phyloP scores from a whole-genome alignment of 2,329 filamentous ascomycete species.

The Capronia coronata region DNA sequence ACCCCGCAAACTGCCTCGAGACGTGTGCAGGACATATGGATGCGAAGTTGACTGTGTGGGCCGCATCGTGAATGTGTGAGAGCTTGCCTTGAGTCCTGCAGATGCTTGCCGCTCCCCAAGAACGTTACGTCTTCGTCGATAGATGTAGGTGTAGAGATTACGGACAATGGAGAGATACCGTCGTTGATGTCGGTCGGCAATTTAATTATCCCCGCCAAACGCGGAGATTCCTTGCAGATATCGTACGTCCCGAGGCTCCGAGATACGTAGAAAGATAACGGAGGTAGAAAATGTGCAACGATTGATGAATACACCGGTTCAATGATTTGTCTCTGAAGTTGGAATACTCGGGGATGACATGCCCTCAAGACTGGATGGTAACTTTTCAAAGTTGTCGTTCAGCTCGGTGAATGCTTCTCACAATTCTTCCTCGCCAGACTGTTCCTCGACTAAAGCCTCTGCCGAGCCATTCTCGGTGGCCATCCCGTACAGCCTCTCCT shows the following conservation, averaged over 20 bases:
- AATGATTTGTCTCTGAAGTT: no score
- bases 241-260: not conserved
- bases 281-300: no score
- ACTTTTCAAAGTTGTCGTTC: no score
- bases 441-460: constrained; percentile 5
- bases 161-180: not conserved
- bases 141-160: no score
- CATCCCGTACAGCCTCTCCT: constrained; percentile 47
- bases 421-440: not conserved
- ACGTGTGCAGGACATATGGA: constrained; percentile 23
- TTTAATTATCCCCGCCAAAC: constrained; percentile 13
- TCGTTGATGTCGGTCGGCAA: constrained; percentile 18
- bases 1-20: constrained; percentile 22
- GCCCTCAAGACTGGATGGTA: no score
- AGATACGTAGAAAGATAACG: no score
- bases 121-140: no score
- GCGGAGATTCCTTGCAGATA: not conserved
- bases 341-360: no score
- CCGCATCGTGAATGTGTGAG: constrained; percentile 16
- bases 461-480: constrained; percentile 39
- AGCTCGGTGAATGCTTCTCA: not conserved
- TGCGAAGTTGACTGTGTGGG: constrained; percentile 22
- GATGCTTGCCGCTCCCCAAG: no score
- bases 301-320: no score
- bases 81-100: not conserved